Base-by-base conservation (phyloP, 805 yeast species). In the Metschnikowia colocasiae region DNA sequence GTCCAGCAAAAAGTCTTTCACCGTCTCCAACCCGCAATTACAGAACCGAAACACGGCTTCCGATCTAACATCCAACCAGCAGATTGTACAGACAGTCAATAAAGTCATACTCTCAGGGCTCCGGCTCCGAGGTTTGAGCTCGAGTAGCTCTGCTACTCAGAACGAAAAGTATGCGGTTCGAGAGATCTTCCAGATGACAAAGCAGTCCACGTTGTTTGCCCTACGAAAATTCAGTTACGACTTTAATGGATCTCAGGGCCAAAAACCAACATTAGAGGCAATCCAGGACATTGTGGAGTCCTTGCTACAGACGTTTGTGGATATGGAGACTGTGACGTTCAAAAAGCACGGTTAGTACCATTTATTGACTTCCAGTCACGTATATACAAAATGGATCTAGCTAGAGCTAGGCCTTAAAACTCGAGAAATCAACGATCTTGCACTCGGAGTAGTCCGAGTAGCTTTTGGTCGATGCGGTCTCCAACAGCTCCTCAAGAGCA, bases 121-220 rank as follows among this genome's bases (percentile, higher is more conserved):
- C 18, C 59, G 77, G 45, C 62, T 73, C 12, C 60, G 77, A 34
- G 76, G 76, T 6, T 55, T 71, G 29, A 59, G 67, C 13, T 55
- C 61, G 3, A 46, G 47, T 22, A 50, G 56, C 44, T 47, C 52
- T 23, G 47, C 55, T 16, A 51, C 62, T 10, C 42, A 52, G 7
- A 69, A 68, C 47, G 73, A 71, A 33, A 65, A 61, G 43, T 47
- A 71, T 15, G 63, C 68, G 29, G 61, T 69, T 16, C 67, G 68
- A 41, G 76, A 72, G 47, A 62, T 70, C 7, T 70, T 69, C 54
- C 71, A 66, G 38, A 70, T 70, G 74, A 69, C 76, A 0, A 61
- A 56, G 46, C 64, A 68, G 45, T 60, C 73, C 1, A 59, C 76
- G 2, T 47, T 63, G 22, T 73, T 73, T 57, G 65, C 76, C 2